Conservation (phyloP, 257 asterid genomes). For the Haberlea rhodopensis region DNA sequence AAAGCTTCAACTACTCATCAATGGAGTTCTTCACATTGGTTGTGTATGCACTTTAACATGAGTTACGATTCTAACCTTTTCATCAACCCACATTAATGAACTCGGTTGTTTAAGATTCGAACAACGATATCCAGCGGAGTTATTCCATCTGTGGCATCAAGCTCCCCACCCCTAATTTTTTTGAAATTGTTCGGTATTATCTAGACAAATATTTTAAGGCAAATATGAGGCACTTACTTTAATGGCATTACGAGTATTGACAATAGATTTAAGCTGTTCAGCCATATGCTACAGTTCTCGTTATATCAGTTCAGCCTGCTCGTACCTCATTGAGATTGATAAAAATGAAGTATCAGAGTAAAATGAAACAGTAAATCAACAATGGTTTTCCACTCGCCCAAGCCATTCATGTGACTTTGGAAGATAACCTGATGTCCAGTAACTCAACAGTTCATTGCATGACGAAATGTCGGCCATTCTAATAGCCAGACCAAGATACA, state of each 20-base stretch:
- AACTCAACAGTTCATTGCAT: slow-evolving; percentile 1
- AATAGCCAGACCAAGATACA: slow-evolving; percentile 5
- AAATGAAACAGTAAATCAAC: not conserved
- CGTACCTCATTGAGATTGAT: slow-evolving; percentile 46
- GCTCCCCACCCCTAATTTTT: slow-evolving; percentile 79
- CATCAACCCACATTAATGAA: slow-evolving; percentile 91
- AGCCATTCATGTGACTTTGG: not conserved
- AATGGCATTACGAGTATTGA: slow-evolving; percentile 67
- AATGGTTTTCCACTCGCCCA: not conserved
- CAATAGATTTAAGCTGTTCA: slow-evolving; percentile 75
- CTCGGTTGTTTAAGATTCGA: slow-evolving; percentile 88
- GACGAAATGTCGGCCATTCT: slow-evolving; percentile 2
- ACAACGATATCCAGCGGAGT: slow-evolving; percentile 83
- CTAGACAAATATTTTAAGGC: slow-evolving; percentile 10
- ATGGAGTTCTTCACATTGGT: no score
- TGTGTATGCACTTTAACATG: no score
- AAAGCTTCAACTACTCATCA: no score
- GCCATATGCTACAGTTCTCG: slow-evolving; percentile 82
- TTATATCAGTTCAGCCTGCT: slow-evolving; percentile 82
- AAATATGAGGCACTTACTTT: slow-evolving; percentile 42
- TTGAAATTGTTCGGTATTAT: slow-evolving; percentile 2
- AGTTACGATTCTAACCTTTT: slow-evolving; percentile 58
- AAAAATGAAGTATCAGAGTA: not conserved
- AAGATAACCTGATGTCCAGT: not conserved
- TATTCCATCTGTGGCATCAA: slow-evolving; percentile 70